Base-by-base conservation (phyloP, 352 stramenopile species). In the Globisporangium recalcitrans region DNA sequence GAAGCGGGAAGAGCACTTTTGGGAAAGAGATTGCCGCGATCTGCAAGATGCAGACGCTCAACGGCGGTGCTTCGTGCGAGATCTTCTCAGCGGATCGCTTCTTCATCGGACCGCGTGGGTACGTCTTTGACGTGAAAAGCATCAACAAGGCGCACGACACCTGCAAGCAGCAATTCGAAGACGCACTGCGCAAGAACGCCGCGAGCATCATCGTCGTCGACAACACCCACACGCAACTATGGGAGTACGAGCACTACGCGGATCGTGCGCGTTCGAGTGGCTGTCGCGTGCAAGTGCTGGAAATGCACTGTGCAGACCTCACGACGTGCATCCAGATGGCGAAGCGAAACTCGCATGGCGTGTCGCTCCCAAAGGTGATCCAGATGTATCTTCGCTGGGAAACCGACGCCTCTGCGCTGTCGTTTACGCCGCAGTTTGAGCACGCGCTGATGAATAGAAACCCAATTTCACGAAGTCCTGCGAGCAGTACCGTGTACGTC, bases 371-470 rank as follows among this genome's bases (percentile, higher is more conserved):
- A 16, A 90, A 90, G 66, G 81, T 91, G 11, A 67, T 90, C 32
- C 73, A 76, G 29, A 92, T 92, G 83, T 85, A 80, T 46, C 47
- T 82, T 60, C 79, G 83, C 4, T 92, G 78, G 78, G 72, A 90
- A 31, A 29, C 64, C 0, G 81, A 92, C 44, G 11, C 19, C 0
- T 73, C 62, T 36, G 75, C 75, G 26, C 57, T 66, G 32, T 55
- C 52, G 19, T 87, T 88, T 21, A 57, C 57, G 1, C 77, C 82
- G 1, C 70, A 72, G 16, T 89, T 91, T 66, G 69, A 77, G 14
- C 54, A 82, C 55, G 26, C 72, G 34, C 34, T 69, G n/a, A 49
- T 89, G 19, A 69, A 53, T 3, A 52, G 34, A 16, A 91, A 91
- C 58, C 82, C 82, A 4, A 55, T 89, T 1, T 85, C 75, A 1